phyloP scores from a whole-genome alignment of 1,139 yeast genomes.

The Magnusiomyces ingens region DNA sequence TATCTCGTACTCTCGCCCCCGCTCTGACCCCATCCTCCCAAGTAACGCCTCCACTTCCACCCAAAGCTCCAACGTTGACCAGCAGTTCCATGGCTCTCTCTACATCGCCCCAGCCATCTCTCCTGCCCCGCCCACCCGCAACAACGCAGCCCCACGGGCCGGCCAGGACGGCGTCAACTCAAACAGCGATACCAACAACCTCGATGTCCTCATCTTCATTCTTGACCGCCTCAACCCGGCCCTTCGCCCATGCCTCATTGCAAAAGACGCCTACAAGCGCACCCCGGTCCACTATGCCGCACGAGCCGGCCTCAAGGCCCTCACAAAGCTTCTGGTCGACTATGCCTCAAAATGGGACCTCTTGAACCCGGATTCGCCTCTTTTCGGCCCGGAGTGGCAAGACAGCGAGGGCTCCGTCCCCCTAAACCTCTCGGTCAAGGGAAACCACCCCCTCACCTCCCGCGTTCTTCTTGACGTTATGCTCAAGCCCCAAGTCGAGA shows the following conservation, averaged over 20 bases:
- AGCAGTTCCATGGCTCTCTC: conserved; percentile 19
- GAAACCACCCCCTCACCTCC: conserved; percentile 75
- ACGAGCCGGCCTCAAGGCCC: conserved; percentile 71
- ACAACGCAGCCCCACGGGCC: conserved; percentile 34
- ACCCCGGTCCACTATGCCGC: conserved; percentile 90
- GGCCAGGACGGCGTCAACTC: conserved; percentile 58
- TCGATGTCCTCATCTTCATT: conserved; percentile 43
- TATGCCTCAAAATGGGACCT: conserved; percentile 48
- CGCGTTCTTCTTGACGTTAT: conserved; percentile 48
- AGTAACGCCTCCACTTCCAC: conserved; percentile 2
- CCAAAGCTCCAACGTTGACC: conserved; percentile 4
- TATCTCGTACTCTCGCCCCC: conserved; percentile 62
- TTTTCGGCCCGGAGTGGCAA: conserved; percentile 54
- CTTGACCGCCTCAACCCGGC: conserved; percentile 47
- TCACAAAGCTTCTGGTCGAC: conserved; percentile 51
- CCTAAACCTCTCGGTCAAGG: conserved; percentile 72
- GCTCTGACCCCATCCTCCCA: conserved; percentile 17
- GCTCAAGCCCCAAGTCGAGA: background rate
- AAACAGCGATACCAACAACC: conserved; percentile 39
- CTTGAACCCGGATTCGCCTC: conserved; percentile 27
- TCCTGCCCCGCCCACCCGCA: conserved; percentile 40
- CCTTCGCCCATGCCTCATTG: conserved; percentile 49
- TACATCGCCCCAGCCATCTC: conserved; percentile 44
- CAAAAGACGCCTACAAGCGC: conserved; percentile 67
- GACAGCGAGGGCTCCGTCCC: conserved; percentile 83